Evolutionary conservation across 2,329 filamentous ascomycete genomes (phyloP).

Genomic region (Emergomyces pasteurianus): DNA sequence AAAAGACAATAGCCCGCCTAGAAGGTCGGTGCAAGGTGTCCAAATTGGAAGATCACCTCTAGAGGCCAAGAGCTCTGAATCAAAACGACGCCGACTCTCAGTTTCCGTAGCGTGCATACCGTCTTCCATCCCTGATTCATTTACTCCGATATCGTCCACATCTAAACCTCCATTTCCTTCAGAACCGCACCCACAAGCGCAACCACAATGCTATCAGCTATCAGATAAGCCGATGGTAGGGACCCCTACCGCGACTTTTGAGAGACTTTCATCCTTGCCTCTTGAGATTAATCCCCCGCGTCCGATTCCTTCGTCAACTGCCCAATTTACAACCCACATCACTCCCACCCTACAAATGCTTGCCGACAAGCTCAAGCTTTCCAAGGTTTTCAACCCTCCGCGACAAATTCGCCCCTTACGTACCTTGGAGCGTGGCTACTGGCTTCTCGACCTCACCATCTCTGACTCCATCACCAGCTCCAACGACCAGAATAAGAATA

Average conservation of each 20-base stretch:
- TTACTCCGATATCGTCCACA: background rate
- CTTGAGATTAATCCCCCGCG: constrained; percentile 41
- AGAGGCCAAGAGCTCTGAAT: background rate
- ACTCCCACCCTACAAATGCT: constrained; percentile 46
- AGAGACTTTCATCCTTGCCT: constrained; percentile 16
- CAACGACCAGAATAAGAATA: constrained; percentile 41
- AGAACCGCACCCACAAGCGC: background rate
- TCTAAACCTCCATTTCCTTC: background rate
- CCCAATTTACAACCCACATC: constrained; percentile 41
- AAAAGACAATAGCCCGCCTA: background rate
- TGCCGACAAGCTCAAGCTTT: constrained; percentile 40
- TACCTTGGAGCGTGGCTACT: constrained; percentile 63
- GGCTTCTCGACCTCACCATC: constrained; percentile 54
- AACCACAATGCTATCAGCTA: background rate
- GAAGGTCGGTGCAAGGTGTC: background rate
- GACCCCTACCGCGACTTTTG: background rate
- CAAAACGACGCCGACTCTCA: constrained; percentile 11
- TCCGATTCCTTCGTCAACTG: constrained; percentile 37
- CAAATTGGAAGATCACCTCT: constrained; percentile 11
- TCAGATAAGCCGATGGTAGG: background rate
- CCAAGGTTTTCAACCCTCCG: constrained; percentile 43
- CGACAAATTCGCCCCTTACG: constrained; percentile 39
- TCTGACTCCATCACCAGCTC: constrained; percentile 46
- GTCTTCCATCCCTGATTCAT: constrained; percentile 6
- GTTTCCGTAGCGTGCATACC: constrained; percentile 4